Conservation (phyloP, 345 rosid species). For the Rhodamnia rubescens region DNA sequence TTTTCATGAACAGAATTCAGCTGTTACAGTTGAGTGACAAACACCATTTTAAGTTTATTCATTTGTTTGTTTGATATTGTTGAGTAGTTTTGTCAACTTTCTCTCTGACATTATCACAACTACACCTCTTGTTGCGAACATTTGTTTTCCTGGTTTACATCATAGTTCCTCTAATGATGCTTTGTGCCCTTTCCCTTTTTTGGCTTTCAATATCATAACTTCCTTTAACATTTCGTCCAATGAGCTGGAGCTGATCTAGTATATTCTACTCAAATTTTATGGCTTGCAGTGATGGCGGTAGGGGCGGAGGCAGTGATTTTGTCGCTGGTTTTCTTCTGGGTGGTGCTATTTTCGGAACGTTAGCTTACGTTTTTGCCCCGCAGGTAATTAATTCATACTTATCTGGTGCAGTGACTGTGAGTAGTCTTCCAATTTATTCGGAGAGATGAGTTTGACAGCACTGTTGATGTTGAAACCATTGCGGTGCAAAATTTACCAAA, state of each 20-base stretch:
- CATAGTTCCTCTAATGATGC: background rate
- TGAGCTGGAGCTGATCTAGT: background rate
- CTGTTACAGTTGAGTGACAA: background rate
- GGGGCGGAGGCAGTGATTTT: constrained; percentile 63
- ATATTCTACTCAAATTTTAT: background rate
- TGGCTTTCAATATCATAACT: background rate
- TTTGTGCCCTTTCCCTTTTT: background rate
- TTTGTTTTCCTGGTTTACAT: background rate
- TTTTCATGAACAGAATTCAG: background rate
- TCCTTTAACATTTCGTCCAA: background rate
- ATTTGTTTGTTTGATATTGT: background rate
- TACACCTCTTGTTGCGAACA: background rate
- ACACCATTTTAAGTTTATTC: background rate
- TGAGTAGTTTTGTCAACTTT: background rate
- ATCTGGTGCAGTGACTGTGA: background rate
- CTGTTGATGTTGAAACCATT: background rate
- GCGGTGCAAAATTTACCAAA: background rate
- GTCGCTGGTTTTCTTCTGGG: constrained; percentile 81
- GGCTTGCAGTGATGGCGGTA: constrained; percentile 35
- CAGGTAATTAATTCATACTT: constrained; percentile 33
- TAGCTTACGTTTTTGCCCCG: constrained; percentile 76
- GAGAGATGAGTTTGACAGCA: background rate
- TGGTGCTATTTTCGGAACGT: constrained; percentile 76
- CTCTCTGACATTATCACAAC: background rate
- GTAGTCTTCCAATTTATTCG: background rate